phyloP scores from a whole-genome alignment of 345 rosid species.

The Garcia nutans region DNA sequence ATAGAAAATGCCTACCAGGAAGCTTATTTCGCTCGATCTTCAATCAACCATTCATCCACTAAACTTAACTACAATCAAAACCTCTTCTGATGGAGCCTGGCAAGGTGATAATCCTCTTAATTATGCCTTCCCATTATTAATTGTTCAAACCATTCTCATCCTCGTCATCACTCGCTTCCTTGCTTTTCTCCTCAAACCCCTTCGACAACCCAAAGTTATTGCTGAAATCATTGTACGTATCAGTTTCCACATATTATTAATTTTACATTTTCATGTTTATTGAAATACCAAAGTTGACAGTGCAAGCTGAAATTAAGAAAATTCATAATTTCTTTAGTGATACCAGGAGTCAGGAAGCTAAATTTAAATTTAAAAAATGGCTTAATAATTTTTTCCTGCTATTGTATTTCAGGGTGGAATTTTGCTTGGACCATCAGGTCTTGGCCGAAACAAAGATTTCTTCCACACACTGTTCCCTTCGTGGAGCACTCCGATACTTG shows the following conservation, averaged over 20 bases:
- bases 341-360: too few relatives aligned
- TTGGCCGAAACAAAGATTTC: constrained; percentile 56
- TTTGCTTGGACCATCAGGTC: constrained; percentile 72
- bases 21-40: neutral
- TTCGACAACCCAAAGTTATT: constrained; percentile 90
- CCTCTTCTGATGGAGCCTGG: constrained; percentile 82
- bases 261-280: too few relatives aligned
- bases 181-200: constrained; percentile 76
- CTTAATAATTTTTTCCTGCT: too few relatives aligned
- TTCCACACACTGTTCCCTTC: constrained; percentile 52
- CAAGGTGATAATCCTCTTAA: constrained; percentile 86
- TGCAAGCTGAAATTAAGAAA: too few relatives aligned
- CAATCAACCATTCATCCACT: constrained; percentile 31
- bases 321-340: too few relatives aligned
- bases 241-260: too few relatives aligned
- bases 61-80: constrained; percentile 63
- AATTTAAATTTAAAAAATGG: too few relatives aligned
- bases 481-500: constrained; percentile 73
- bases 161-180: constrained; percentile 59
- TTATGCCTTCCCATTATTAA: constrained; percentile 79
- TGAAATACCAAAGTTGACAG: too few relatives aligned
- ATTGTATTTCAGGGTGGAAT: constrained; percentile 61
- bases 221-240: constrained; percentile 73
- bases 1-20: neutral
- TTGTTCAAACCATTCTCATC: constrained; percentile 65